Evolutionary conservation across 2,329 filamentous ascomycete genomes (phyloP).

Genomic region (Penicillium sp.): DNA sequence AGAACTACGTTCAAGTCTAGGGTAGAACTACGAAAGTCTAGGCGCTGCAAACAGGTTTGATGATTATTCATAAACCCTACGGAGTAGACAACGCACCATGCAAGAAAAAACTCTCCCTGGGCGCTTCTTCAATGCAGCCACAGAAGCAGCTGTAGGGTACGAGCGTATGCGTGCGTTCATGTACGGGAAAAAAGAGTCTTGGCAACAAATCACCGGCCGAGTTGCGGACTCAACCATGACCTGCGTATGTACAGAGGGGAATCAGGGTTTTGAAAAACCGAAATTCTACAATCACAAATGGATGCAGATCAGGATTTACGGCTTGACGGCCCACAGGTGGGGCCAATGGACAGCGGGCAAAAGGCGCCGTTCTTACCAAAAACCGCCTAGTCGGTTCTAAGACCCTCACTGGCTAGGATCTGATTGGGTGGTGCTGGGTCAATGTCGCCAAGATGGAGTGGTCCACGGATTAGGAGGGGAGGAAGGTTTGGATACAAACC

Average conservation of each 20-base stretch:
- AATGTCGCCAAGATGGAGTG: not conserved
- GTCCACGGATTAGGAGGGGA: not conserved
- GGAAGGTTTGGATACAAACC: not conserved
- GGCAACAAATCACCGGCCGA: not conserved
- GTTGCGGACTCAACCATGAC: not conserved
- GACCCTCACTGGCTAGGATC: not conserved
- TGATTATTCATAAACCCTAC: not conserved
- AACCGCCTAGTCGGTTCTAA: not conserved
- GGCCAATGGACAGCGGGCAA: conserved; percentile 1
- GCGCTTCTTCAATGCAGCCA: not conserved
- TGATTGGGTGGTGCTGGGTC: not conserved
- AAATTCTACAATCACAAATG: not conserved
- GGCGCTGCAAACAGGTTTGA: not conserved
- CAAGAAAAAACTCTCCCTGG: not conserved
- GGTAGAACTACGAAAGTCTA: too few relatives aligned
- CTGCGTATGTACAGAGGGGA: not conserved
- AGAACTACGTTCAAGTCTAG: too few relatives aligned
- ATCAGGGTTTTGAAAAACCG: not conserved
- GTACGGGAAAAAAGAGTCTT: not conserved
- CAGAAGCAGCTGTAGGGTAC: not conserved
- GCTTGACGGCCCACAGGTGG: not conserved
- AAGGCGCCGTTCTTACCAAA: not conserved
- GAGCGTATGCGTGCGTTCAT: not conserved
- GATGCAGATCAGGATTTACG: conserved; percentile 6
- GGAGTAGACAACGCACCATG: not conserved